phyloP scores from a whole-genome alignment of 2,329 filamentous ascomycete species.

The Fusarium gaditjirri region DNA sequence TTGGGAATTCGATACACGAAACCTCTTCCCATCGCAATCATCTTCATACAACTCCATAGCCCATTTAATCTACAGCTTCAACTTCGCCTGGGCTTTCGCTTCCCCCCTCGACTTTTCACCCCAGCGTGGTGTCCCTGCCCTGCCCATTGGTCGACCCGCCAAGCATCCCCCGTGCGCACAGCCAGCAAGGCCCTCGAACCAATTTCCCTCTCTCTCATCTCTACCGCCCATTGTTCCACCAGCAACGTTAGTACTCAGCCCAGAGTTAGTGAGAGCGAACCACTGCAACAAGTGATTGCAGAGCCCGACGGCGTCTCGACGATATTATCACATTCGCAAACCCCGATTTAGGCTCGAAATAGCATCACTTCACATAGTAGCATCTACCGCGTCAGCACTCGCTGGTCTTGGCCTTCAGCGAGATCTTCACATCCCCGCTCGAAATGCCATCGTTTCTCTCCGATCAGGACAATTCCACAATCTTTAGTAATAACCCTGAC shows the following conservation, averaged over 20 bases:
- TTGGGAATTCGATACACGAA: slow-evolving; percentile 23
- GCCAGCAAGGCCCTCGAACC: slow-evolving; percentile 41
- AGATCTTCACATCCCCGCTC: slow-evolving; percentile 44
- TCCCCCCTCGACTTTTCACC: slow-evolving; percentile 16
- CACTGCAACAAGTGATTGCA: slow-evolving; percentile 8
- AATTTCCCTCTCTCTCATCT: slow-evolving; percentile 43
- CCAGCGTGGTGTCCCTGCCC: slow-evolving; percentile 34
- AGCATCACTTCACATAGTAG: slow-evolving; percentile 41
- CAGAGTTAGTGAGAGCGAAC: slow-evolving; percentile 23
- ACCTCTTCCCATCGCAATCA: slow-evolving; percentile 26
- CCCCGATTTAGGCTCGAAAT: slow-evolving; percentile 31
- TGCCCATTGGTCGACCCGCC: slow-evolving; percentile 44
- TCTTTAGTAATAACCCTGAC: slow-evolving; percentile 55
- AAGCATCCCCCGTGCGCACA: slow-evolving; percentile 43
- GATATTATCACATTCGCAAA: slow-evolving; percentile 13
- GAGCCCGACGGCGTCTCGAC: slow-evolving; percentile 23
- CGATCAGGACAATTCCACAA: slow-evolving; percentile 57
- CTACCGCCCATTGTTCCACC: slow-evolving; percentile 36
- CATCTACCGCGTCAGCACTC: slow-evolving; percentile 41
- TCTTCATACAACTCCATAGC: slow-evolving; percentile 32
- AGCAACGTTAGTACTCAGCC: slow-evolving; percentile 27
- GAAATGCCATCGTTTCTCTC: slow-evolving; percentile 67
- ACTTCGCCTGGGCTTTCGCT: slow-evolving; percentile 10
- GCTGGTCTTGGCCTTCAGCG: slow-evolving; percentile 39
- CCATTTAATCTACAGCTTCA: slow-evolving; percentile 7